Evolutionary conservation across 805 yeast genomes (phyloP).

Genomic region (Starmerella bacillaris): DNA sequence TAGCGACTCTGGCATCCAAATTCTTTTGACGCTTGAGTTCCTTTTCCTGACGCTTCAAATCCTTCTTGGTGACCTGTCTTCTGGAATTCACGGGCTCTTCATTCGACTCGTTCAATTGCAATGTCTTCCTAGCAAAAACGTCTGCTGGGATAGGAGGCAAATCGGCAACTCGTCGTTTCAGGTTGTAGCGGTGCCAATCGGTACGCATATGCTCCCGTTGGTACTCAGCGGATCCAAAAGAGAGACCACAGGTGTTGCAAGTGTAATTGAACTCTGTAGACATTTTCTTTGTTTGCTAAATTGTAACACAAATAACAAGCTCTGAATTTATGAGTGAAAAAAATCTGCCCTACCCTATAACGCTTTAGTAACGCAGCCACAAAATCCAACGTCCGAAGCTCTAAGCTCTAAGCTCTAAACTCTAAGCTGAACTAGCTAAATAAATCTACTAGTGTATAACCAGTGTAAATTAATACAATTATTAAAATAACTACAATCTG

Average conservation of each 20-base stretch:
- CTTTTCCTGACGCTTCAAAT: conserved; percentile 21
- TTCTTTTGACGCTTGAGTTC: conserved; percentile 9
- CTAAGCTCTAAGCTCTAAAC: too few relatives aligned
- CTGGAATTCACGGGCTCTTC: conserved; percentile 8
- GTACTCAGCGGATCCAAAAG: conserved; percentile 61
- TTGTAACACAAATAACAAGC: too few relatives aligned
- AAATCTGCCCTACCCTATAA: too few relatives aligned
- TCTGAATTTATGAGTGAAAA: too few relatives aligned
- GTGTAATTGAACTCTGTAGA: conserved; percentile 32
- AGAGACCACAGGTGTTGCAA: conserved; percentile 76
- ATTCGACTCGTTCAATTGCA: conserved; percentile 20
- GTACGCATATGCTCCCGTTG: conserved; percentile 92
- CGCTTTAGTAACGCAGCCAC: too few relatives aligned
- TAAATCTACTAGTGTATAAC: too few relatives aligned
- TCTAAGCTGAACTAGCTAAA: too few relatives aligned
- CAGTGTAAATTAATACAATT: too few relatives aligned
- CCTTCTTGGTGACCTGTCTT: conserved; percentile 25
- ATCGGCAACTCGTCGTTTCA: conserved; percentile 80
- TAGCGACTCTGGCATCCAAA: conserved; percentile 3
- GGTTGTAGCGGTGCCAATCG: conserved; percentile 94
- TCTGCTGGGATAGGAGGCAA: conserved; percentile 56
- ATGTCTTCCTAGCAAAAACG: conserved; percentile 52
- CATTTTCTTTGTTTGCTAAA: too few relatives aligned
- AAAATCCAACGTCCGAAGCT: too few relatives aligned
- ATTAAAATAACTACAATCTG: too few relatives aligned